Percentiles rank a stretch among this genome's conserved stretches.
phyloP scores from a whole-genome alignment of 768 basidiomycete species.

The Lactifluus hygrophoroides region DNA sequence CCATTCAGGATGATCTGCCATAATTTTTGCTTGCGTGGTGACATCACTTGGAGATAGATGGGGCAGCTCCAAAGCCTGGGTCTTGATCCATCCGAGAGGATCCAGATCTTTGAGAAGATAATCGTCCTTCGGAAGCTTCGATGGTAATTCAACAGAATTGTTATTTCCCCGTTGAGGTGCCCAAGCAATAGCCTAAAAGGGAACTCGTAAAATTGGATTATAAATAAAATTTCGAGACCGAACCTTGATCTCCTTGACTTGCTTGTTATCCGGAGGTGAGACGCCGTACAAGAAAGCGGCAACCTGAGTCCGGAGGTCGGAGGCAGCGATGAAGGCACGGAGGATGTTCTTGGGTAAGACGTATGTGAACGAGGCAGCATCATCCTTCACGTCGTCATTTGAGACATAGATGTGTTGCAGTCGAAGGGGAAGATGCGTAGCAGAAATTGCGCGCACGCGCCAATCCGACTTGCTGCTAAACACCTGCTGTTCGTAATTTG shows the following conservation, averaged over 20 bases:
- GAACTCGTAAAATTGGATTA: slow-evolving; percentile 1
- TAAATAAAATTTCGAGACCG: slow-evolving; percentile 1
- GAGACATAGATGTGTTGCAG: slow-evolving; percentile 98
- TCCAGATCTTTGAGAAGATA: slow-evolving; percentile 93
- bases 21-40: slow-evolving; percentile 89
- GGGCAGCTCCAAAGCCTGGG: slow-evolving; percentile 85
- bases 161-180: slow-evolving; percentile 97
- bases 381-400: slow-evolving; percentile 98
- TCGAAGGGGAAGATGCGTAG: slow-evolving; percentile 91
- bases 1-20: slow-evolving; percentile 95
- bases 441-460: slow-evolving; percentile 96
- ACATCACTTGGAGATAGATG: slow-evolving; percentile 92
- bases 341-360: slow-evolving; percentile 97
- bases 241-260: slow-evolving; percentile 96
- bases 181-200: slow-evolving; percentile 75
- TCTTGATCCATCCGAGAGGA: slow-evolving; percentile 94
- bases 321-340: slow-evolving; percentile 84
- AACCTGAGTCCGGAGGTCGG: slow-evolving; percentile 94
- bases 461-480: slow-evolving; percentile 99
- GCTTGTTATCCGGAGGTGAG: slow-evolving; percentile 92
- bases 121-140: slow-evolving; percentile 87
- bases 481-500: slow-evolving; percentile 96
- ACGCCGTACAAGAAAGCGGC: slow-evolving; percentile 90
- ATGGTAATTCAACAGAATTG: slow-evolving; percentile 86
- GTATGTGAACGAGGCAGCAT: slow-evolving; percentile 89